phyloP scores from a whole-genome alignment of 129 eudicot genomes.

The Artemisia argyi region DNA sequence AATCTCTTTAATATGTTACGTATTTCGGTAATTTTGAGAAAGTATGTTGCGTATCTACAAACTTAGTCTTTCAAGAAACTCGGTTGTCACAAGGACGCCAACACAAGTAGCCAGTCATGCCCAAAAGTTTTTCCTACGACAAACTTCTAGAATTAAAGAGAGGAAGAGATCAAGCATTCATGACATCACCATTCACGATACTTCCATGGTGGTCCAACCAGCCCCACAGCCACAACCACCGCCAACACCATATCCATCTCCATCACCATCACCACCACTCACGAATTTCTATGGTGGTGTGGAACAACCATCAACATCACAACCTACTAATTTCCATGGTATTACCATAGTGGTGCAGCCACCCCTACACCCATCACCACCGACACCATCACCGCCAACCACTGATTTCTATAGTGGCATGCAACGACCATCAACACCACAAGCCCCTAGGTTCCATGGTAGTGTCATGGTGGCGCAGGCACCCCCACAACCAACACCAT shows the following conservation, averaged over 20 bases:
- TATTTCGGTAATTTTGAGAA: no score
- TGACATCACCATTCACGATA: slow-evolving; percentile 13
- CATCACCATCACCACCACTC: no score
- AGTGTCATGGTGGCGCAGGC: no score
- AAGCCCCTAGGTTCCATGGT: no score
- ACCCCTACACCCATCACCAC: no score
- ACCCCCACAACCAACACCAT: no score
- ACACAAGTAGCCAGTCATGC: slow-evolving; percentile 43
- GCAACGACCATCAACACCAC: no score
- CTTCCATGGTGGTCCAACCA: not conserved
- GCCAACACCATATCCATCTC: not conserved
- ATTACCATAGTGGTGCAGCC: no score
- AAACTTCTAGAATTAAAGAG: slow-evolving; percentile 3
- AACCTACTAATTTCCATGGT: not conserved
- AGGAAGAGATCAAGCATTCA: slow-evolving; percentile 19
- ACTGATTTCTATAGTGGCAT: no score
- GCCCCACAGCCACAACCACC: not conserved
- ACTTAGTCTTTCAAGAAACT: slow-evolving; percentile 39
- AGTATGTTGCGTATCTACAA: no score
- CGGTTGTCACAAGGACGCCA: slow-evolving; percentile 30
- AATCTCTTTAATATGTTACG: no score
- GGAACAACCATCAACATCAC: not conserved
- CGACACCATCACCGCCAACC: no score
- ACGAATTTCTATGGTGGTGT: not conserved
- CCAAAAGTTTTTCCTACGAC: slow-evolving; percentile 38